These are phyloP conservation scores for Cenchrus americanus DNA, from an alignment of 176 grass and related monocot species.

Conservation along the genomic window DNA sequence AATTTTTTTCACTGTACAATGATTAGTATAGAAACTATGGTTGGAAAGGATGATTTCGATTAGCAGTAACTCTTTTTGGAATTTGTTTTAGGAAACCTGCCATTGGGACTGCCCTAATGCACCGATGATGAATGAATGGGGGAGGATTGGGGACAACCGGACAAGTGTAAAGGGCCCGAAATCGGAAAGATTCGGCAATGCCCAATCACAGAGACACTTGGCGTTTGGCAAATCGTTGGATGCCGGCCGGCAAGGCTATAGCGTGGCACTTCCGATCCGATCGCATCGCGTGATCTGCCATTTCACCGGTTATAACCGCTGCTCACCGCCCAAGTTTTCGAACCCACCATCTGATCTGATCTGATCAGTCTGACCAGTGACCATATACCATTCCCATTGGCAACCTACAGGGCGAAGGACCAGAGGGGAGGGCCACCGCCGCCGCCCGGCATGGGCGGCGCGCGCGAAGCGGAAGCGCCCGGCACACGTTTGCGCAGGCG, in stretches of 20 bases:
- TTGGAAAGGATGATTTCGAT: too few relatives aligned
- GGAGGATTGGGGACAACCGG: too few relatives aligned
- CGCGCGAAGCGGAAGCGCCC: neutral
- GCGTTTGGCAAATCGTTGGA: constrained; percentile 17
- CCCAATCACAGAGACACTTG: neutral
- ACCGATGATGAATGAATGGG: neutral
- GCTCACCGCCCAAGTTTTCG: neutral
- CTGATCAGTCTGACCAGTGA: neutral
- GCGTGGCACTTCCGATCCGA: neutral
- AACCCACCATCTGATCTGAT: neutral
- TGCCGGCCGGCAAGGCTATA: neutral
- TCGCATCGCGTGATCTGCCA: constrained; percentile 3
- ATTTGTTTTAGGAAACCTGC: too few relatives aligned
- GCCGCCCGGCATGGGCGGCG: neutral
- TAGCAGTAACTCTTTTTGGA: too few relatives aligned
- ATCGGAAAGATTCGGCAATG: neutral
- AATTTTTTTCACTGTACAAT: too few relatives aligned
- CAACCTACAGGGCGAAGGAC: too few relatives aligned
- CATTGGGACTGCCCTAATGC: too few relatives aligned
- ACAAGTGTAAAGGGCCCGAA: neutral
- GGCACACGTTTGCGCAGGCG: constrained; percentile 27
- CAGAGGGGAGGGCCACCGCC: neutral
- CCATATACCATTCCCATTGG: neutral
- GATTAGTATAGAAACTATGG: too few relatives aligned
- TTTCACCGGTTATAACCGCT: constrained; percentile 25